Evolutionary conservation across 441 rosid genomes (phyloP).

Genomic region (Sinapis alba): DNA sequence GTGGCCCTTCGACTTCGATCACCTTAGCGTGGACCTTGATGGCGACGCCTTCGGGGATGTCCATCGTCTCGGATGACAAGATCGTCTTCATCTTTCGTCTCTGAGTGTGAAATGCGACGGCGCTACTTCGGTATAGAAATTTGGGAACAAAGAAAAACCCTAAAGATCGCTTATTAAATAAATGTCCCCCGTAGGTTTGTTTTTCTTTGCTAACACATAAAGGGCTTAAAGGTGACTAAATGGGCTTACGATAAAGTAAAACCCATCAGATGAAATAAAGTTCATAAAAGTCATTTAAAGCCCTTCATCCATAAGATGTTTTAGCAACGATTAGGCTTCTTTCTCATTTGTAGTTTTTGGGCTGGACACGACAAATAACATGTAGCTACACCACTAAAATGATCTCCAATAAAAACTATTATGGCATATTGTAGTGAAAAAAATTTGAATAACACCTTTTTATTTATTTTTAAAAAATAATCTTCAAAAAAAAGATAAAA

Average conservation of each 20-base stretch:
- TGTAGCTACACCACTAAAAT: too few species aligned
- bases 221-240: background rate
- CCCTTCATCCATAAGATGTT: background rate
- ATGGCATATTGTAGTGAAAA: too few species aligned
- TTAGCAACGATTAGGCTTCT: background rate
- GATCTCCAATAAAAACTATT: too few species aligned
- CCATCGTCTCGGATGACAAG: conserved; percentile 76
- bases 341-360: background rate
- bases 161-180: background rate
- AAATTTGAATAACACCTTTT: too few species aligned
- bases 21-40: conserved; percentile 72
- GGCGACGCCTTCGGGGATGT: conserved; percentile 72
- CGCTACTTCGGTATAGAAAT: background rate
- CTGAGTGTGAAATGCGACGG: conserved; percentile 21
- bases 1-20: conserved; percentile 77
- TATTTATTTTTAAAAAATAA: too few species aligned
- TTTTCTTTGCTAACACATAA: too few species aligned
- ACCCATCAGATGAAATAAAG: too few species aligned
- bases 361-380: background rate
- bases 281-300: background rate
- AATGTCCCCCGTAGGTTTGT: background rate
- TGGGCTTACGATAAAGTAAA: too few species aligned
- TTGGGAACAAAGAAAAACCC: background rate
- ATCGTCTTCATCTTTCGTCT: conserved; percentile 64
- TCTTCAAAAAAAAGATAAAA: too few species aligned